These are phyloP conservation scores for Leptographium galeiforme DNA, from an alignment of 2,329 filamentous ascomycete species.

Conservation along the genomic window DNA sequence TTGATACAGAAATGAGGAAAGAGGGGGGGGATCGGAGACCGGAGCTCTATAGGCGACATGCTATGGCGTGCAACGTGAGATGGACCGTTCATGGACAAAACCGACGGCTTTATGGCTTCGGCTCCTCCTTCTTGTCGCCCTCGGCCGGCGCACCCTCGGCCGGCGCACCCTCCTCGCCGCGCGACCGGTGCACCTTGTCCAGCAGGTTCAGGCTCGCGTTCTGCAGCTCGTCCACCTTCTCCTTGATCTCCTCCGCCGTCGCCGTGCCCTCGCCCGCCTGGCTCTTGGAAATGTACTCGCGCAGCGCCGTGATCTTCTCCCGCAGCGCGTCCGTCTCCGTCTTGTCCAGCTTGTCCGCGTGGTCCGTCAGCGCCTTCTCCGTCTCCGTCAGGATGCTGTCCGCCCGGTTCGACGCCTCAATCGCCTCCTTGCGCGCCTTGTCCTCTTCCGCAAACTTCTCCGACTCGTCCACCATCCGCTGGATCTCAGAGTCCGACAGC, in stretches of 20 bases:
- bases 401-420: conserved; percentile 93
- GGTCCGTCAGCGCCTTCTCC: conserved; percentile 95
- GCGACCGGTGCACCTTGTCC: conserved; percentile 99
- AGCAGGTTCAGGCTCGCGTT: conserved; percentile 91
- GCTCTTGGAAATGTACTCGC: conserved; percentile 86
- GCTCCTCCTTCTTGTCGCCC: conserved; percentile 66
- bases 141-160: conserved; percentile 38
- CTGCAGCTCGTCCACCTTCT: conserved; percentile 97
- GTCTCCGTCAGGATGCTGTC: conserved; percentile 96
- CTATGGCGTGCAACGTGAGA: too few relatives aligned
- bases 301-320: conserved; percentile 79
- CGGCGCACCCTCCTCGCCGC: conserved; percentile 47
- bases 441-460: conserved; percentile 92
- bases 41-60: too few relatives aligned
- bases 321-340: conserved; percentile 81
- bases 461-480: conserved; percentile 94
- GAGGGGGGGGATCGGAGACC: too few relatives aligned
- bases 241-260: conserved; percentile 88
- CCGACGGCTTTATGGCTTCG: conserved; percentile 40
- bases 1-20: too few relatives aligned
- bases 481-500: conserved; percentile 87
- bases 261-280: conserved; percentile 80
- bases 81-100: too few relatives aligned
- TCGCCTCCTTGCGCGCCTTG: conserved; percentile 91
- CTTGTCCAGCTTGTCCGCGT: conserved; percentile 93